Evolutionary conservation across 23 red algal genomes (phyloP), one percentile per base, ranked within the genome.

Genomic region (Gracilaria caudata): DNA sequence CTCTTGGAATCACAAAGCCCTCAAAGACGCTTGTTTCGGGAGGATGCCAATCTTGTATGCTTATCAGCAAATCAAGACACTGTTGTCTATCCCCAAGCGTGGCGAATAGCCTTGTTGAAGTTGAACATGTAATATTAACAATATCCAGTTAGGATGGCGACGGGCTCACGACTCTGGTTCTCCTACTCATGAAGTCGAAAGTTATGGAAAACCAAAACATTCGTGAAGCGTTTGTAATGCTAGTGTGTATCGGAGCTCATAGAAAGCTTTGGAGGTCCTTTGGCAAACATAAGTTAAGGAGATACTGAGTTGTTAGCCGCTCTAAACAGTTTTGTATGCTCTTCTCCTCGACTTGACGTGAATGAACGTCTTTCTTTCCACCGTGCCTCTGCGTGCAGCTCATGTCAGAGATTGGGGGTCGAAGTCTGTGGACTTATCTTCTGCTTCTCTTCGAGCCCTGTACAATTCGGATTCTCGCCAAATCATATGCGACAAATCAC

Each of bases 381-480:
- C 21, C 11, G 28, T 1, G 10, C 21, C 57, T 28, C 25, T 60
- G n/a, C n/a, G n/a, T n/a, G n/a, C n/a, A 2, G 21, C 57, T 60
- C 57, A 60, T 8, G 57, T 60, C 23, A 60, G 17, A 23, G 57
- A 25, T 23, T 28, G 21, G 7, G 57, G 57, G 28, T 60, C 57
- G 5, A 60, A 60, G 5, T 60, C 23, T 11, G 17, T 23, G 2
- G 21, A 25, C 65, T 39, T 3, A 39, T 71, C 65, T 71, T 71
- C 65, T 39, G 65, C 65, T 20, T 71, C 65, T 71, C 65, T 71
- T 39, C 37, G 65, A 21, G 20, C 37, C 20, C 65, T 71, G 26
- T 71, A 71, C 65, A 71, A 39, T 14, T 71, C 65, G 4, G 65
- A 36, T 39, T 71, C 65, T 5, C 37, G 32, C 65, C 65, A 71